Base-by-base conservation (phyloP, 371 early-diverging fungal species). In the Gilbertella persicaria region DNA sequence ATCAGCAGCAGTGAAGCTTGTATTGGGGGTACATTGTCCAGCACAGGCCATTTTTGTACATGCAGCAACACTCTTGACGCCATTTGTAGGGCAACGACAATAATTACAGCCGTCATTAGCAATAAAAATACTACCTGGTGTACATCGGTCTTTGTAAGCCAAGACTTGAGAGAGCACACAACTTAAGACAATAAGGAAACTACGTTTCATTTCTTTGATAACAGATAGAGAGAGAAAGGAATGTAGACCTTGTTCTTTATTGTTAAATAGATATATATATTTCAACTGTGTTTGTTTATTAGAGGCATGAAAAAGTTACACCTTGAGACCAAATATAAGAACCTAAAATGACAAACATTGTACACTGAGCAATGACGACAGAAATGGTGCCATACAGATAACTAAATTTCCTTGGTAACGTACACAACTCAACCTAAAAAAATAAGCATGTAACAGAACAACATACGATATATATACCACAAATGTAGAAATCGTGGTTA, bases 401-500 rank as follows among this genome's bases (percentile, higher is more conserved):
- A 5, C 78, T 50, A 10, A 66, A 53, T 20, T 30, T 55, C 25
- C 72, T 36, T 10, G 69, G 61, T 16, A 85, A 53, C 5, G 55
- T 60, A 23, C 48, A 69, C 7, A 83, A 42, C 47, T 85, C 86
- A 8, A 67, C 64, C 75, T 78, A 61, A 19, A 37, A 41, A n/a
- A n/a, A n/a, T 37, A 42, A 37, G 16, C 0, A 41, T 21, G n/a
- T n/a, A n/a, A n/a, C 29, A 7, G 20, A 21, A 45, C 16, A 17
- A 35, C 63, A 62, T 69, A 83, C 78, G 21, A 76, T 78, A 62
- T n/a, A n/a, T n/a, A n/a, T n/a, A n/a, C n/a, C n/a, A n/a, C n/a
- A n/a, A 90, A 86, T 1, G 91, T 90, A 2, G 90, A 89, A 19
- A 91, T 69, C 0, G 91, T 91, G 0, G 89, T 86, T 42, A 91